phyloP scores from a whole-genome alignment of 371 early-diverging fungal genomes.

The Smittium culicis region DNA sequence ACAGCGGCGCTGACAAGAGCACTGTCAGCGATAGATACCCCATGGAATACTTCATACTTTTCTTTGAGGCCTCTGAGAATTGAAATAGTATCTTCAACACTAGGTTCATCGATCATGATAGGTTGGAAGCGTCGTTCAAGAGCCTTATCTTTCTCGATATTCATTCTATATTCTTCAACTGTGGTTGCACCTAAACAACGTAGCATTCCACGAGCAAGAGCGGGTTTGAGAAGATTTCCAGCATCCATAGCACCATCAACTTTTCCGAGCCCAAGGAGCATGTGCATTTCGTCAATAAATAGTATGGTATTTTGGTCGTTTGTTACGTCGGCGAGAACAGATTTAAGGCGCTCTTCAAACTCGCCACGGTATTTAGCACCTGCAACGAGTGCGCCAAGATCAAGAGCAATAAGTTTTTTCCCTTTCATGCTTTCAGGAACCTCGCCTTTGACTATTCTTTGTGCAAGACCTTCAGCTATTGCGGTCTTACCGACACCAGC shows the following conservation, averaged over 20 bases:
- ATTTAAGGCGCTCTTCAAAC: slow-evolving; percentile 97
- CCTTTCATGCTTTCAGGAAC: slow-evolving; percentile 77
- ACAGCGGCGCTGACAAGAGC: slow-evolving; percentile 65
- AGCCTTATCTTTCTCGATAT: slow-evolving; percentile 78
- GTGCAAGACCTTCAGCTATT: slow-evolving; percentile 90
- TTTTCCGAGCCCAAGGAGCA: slow-evolving; percentile 83
- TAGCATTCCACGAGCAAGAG: slow-evolving; percentile 66
- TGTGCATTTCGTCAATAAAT: slow-evolving; percentile 99
- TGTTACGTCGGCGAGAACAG: slow-evolving; percentile 92
- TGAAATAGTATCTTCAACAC: slow-evolving; percentile 61
- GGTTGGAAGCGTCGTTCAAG: slow-evolving; percentile 76
- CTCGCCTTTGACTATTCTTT: slow-evolving; percentile 88
- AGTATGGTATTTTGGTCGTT: slow-evolving; percentile 84
- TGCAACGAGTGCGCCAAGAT: slow-evolving; percentile 92
- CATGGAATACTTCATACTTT: slow-evolving; percentile 59
- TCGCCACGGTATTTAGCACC: slow-evolving; percentile 92
- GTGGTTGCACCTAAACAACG: slow-evolving; percentile 80
- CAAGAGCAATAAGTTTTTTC: slow-evolving; percentile 78
- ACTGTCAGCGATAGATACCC: slow-evolving; percentile 54
- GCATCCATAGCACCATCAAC: slow-evolving; percentile 64
- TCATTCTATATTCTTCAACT: slow-evolving; percentile 65
- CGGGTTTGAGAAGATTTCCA: slow-evolving; percentile 71
- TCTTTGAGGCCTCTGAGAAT: slow-evolving; percentile 72
- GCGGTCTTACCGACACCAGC: slow-evolving; percentile 96
- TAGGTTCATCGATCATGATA: slow-evolving; percentile 60